Evolutionary conservation across 768 basidiomycete species (phyloP).

Genomic region (Inosperma sp.): DNA sequence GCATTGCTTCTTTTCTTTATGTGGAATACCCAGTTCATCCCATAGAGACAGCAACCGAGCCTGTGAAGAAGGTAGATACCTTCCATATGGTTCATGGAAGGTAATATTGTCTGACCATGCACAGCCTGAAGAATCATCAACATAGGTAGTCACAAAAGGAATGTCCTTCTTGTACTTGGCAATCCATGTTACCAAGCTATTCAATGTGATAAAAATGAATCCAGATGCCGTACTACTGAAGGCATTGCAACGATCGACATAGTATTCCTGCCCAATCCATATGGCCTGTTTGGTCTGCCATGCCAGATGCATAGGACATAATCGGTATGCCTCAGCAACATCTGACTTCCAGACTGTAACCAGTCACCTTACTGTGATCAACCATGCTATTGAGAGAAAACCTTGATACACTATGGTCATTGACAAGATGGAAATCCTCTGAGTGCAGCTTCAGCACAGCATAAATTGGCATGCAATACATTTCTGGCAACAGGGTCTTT

Average conservation of each 20-base stretch:
- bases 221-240: conserved; percentile 24
- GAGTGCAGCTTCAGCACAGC: conserved; percentile 31
- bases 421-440: conserved; percentile 32
- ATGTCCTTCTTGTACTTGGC: conserved; percentile 21
- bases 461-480: conserved; percentile 20
- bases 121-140: conserved; percentile 30
- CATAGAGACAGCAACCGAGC: conserved; percentile 30
- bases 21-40: conserved; percentile 37
- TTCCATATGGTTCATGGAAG: conserved; percentile 27
- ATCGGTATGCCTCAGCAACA: conserved; percentile 33
- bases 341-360: conserved; percentile 33
- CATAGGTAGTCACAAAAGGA: conserved; percentile 23
- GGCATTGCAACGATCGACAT: conserved; percentile 24
- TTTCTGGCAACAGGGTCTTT: background rate
- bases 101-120: conserved; percentile 16
- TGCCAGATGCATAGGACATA: conserved; percentile 32
- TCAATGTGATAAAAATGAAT: conserved; percentile 28
- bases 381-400: conserved; percentile 3
- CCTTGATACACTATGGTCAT: conserved; percentile 28
- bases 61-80: conserved; percentile 27
- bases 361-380: background rate
- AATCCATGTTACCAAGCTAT: conserved; percentile 35
- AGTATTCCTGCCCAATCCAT: conserved; percentile 13
- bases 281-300: conserved; percentile 44
- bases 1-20: conserved; percentile 36